phyloP scores from a whole-genome alignment of 2,329 filamentous ascomycete species.

The Byssochlamys sp. region DNA sequence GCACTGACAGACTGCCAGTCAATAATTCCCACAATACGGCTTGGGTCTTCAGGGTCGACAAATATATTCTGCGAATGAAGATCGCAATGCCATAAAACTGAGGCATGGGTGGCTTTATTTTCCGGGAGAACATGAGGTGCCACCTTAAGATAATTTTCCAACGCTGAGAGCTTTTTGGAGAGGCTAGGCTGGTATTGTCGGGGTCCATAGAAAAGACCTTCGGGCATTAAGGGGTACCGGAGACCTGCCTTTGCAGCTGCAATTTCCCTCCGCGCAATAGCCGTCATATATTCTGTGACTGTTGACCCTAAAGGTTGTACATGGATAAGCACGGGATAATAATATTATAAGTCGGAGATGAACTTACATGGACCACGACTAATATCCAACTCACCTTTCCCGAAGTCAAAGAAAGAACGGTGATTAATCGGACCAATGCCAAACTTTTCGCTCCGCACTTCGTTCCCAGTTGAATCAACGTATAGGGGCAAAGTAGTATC shows the following conservation, averaged over 20 bases:
- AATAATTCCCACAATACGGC: constrained; percentile 13
- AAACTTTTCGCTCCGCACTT: constrained; percentile 10
- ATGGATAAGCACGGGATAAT: too few relatives aligned
- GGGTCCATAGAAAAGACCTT: constrained; percentile 12
- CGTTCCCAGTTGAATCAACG: constrained; percentile 2
- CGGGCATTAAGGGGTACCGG: constrained; percentile 9
- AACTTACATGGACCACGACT: constrained; percentile 15
- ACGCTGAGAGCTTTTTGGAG: constrained; percentile 8
- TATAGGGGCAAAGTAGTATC: too few relatives aligned
- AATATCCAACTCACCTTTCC: constrained; percentile 11
- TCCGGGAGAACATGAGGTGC: constrained; percentile 8
- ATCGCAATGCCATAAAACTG: constrained; percentile 12
- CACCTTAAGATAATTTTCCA: constrained; percentile 10
- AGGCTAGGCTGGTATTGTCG: constrained; percentile 10
- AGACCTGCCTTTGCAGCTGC: constrained; percentile 7
- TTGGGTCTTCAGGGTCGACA: constrained; percentile 11
- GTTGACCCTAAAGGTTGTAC: too few relatives aligned
- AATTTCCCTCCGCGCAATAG: constrained; percentile 6
- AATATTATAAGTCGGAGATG: too few relatives aligned
- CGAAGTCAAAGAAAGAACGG: constrained; percentile 14
- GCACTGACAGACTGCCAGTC: constrained; percentile 16
- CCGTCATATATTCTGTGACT: too few relatives aligned
- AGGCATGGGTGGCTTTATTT: constrained; percentile 5
- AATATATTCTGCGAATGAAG: constrained; percentile 14
- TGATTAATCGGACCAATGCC: constrained; percentile 14